Evolutionary conservation across 768 basidiomycete species (phyloP).

Genomic region (Boletus rubroflammeus): DNA sequence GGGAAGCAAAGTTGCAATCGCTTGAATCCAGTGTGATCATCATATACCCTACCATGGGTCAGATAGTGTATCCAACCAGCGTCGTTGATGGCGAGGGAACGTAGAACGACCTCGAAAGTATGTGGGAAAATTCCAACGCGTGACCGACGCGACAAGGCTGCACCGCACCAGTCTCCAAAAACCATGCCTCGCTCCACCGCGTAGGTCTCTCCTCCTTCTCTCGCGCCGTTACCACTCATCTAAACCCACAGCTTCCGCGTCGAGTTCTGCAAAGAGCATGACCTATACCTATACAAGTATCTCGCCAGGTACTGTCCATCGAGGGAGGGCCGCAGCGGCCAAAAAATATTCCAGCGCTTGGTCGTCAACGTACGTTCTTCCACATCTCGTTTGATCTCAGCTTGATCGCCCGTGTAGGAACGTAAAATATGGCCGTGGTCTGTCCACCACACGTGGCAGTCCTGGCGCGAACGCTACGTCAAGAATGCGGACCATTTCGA

Average conservation of each 20-base stretch:
- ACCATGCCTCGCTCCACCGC: neutral
- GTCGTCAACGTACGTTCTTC: conserved; percentile 42
- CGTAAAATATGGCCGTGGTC: conserved; percentile 49
- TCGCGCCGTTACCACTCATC: neutral
- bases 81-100: neutral
- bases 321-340: conserved; percentile 42
- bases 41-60: neutral
- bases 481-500: conserved; percentile 44
- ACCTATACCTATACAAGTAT: conserved; percentile 41
- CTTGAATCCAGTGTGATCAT: neutral
- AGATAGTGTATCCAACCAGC: neutral
- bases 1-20: neutral
- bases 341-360: conserved; percentile 40
- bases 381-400: neutral
- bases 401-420: conserved; percentile 28
- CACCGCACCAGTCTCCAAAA: neutral
- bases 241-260: conserved; percentile 17
- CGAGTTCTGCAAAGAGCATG: conserved; percentile 39
- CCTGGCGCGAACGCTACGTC: conserved; percentile 62
- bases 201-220: neutral
- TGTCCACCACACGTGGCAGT: conserved; percentile 50
- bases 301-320: conserved; percentile 47
- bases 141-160: neutral
- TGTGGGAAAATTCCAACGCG: neutral
- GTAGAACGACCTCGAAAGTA: neutral